These are phyloP conservation scores for Botrytis tulipae DNA, from an alignment of 2,329 filamentous ascomycete species.

Conservation along the genomic window DNA sequence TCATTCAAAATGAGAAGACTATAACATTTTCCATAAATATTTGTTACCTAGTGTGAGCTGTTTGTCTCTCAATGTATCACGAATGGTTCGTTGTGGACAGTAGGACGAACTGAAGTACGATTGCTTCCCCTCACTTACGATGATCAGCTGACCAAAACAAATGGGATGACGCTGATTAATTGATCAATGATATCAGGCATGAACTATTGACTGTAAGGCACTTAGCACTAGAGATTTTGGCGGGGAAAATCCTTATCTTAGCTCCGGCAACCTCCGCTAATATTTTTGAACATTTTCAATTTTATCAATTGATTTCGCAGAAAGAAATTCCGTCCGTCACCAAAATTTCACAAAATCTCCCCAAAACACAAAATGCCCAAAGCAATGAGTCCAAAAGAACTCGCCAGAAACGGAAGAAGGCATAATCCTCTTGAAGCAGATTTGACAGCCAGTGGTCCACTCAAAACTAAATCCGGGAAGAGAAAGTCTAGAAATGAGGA, in stretches of 20 bases:
- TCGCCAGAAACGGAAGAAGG: conserved; percentile 59
- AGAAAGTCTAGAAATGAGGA: conserved; percentile 59
- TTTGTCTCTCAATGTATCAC: background rate
- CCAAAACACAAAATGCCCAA: conserved; percentile 67
- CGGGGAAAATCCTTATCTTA: conserved; percentile 23
- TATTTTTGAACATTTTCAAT: conserved; percentile 22
- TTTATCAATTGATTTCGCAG: conserved; percentile 22
- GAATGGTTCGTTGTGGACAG: background rate
- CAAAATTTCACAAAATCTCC: background rate
- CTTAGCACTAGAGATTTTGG: background rate
- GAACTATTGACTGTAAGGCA: background rate
- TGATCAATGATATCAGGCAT: background rate
- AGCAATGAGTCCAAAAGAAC: conserved; percentile 58
- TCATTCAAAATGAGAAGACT: background rate
- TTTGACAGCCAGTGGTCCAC: conserved; percentile 65
- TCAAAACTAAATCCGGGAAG: conserved; percentile 74
- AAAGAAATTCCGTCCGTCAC: conserved; percentile 21
- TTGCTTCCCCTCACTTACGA: background rate
- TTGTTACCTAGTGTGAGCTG: accelerated
- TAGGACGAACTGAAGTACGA: background rate
- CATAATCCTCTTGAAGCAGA: conserved; percentile 94
- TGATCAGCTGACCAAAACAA: no score
- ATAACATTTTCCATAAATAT: background rate
- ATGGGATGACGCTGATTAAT: background rate
- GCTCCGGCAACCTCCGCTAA: conserved; percentile 8